Base-by-base conservation (phyloP, 1,139 yeast genomes). In the Scheffersomyces cryptocercus region DNA sequence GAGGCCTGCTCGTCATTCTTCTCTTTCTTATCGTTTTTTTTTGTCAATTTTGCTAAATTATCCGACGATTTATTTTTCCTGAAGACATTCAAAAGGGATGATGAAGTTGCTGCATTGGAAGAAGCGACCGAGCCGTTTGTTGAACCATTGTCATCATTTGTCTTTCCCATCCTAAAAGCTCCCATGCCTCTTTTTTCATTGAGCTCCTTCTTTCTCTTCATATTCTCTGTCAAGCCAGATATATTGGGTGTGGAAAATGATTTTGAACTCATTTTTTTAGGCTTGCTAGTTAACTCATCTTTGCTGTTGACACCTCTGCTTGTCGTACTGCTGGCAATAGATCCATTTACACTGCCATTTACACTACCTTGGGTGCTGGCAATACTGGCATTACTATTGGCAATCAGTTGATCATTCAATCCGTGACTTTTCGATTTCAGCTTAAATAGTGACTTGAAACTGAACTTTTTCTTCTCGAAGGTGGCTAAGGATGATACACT, bases 401-500 rank as follows among this genome's bases (percentile, higher is more conserved):
- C 28, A 10, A 32, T 40, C 7, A 20, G 32, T 3, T 29, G 12
- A 4, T 49, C 55, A 33, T 51, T 59, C 40, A 65, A 57, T 20
- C 62, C 52, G 45, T 64, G 68, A 40, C 48, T 56, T 43, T 57
- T 67, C 4, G 73, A 62, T 48, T 59, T 67, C 43, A 64, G 59
- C 49, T 68, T 72, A 56, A 74, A 74, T 35, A 74, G 58, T 2
- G 70, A 57, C 41, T 62, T 67, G 57, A 74, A 69, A 37, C 76
- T 70, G 49, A 74, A 74, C 46, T 64, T 67, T 48, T 71, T 73
- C 56, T 61, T 64, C 24, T 56, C 59, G 13, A 50, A 45, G 26
- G 41, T 20, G 8, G 26, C 26, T 20, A 20, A 7, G 26, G 26
- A 20, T 20, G 26, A 20, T 20, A 20, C 26, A 7, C 26, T 20